A percentile compares a stretch with the other conserved stretches of the same genome.
Evolutionary conservation across 495 filamentous ascomycete species (phyloP).

Genomic region (Penicillium diatomitis): DNA sequence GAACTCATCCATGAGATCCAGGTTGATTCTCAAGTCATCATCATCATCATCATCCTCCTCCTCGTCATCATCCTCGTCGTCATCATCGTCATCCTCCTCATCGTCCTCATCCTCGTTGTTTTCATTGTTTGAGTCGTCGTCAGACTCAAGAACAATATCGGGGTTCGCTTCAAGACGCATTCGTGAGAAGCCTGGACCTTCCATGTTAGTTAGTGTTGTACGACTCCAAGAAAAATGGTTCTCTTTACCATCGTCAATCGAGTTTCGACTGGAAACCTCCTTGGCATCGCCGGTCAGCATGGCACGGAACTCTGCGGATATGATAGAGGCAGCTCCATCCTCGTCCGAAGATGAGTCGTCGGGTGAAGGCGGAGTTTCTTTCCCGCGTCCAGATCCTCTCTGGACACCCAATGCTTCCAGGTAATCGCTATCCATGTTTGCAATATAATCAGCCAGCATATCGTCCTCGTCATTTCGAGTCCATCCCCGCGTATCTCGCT

Average conservation of each 20-base stretch:
- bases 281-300: not conserved
- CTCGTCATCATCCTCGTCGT: not conserved
- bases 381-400: no score
- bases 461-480: constrained; percentile 39
- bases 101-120: not conserved
- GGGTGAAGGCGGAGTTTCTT: no score
- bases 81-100: not conserved
- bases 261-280: constrained; percentile 1
- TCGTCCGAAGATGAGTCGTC: not conserved
- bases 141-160: constrained; percentile 1
- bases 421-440: constrained; percentile 48
- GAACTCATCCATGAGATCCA: constrained; percentile 1
- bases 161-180: constrained; percentile 11
- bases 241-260: constrained; percentile 2
- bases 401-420: constrained; percentile 1
- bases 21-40: not conserved
- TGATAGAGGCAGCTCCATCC: not conserved
- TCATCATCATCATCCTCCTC: constrained; percentile 15
- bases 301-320: not conserved
- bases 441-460: constrained; percentile 65
- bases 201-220: not conserved
- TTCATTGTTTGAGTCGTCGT: not conserved
- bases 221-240: no score
- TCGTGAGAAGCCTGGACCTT: constrained; percentile 8
- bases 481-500: not conserved